These are phyloP conservation scores for Boletus vinaceobasis DNA, from an alignment of 768 basidiomycete genomes.

Conservation along the genomic window DNA sequence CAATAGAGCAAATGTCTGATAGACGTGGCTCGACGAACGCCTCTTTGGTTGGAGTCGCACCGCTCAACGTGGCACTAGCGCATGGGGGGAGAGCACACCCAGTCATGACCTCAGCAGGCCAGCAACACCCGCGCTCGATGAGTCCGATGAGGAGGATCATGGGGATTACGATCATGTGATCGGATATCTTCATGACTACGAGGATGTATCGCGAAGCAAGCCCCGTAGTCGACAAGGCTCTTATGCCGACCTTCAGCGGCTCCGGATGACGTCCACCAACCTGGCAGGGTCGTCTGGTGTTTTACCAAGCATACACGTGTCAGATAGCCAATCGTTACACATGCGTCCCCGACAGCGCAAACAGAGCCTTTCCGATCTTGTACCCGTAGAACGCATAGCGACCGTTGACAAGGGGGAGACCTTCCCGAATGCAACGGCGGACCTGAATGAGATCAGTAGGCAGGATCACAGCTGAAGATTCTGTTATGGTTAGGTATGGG, in stretches of 20 bases:
- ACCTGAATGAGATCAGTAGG: constrained; percentile 59
- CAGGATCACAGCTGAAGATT: constrained; percentile 23
- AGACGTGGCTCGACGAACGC: constrained; percentile 90
- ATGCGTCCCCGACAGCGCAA: constrained; percentile 54
- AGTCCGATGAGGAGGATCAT: constrained; percentile 81
- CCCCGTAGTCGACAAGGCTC: constrained; percentile 64
- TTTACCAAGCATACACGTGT: constrained; percentile 15
- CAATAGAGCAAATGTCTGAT: constrained; percentile 2
- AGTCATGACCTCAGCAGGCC: constrained; percentile 61
- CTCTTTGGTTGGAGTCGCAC: constrained; percentile 90
- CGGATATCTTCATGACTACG: constrained; percentile 53
- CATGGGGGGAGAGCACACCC: constrained; percentile 65
- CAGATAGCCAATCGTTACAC: constrained; percentile 42
- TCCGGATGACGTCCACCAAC: constrained; percentile 39
- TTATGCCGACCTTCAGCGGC: constrained; percentile 78
- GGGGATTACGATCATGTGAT: constrained; percentile 93
- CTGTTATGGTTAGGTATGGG: constrained; percentile 14
- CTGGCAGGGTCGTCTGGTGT: constrained; percentile 8
- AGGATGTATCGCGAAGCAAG: constrained; percentile 42
- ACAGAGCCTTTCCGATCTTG: constrained; percentile 60
- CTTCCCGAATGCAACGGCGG: constrained; percentile 63
- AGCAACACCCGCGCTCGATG: constrained; percentile 72
- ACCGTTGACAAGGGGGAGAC: constrained; percentile 52
- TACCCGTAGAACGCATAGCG: constrained; percentile 62
- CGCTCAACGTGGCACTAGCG: constrained; percentile 74